A percentile compares a stretch with the other conserved stretches of the same genome.
Evolutionary conservation across 371 early-diverging fungal genomes (phyloP).

Genomic region (Actinomortierella ambigua): DNA sequence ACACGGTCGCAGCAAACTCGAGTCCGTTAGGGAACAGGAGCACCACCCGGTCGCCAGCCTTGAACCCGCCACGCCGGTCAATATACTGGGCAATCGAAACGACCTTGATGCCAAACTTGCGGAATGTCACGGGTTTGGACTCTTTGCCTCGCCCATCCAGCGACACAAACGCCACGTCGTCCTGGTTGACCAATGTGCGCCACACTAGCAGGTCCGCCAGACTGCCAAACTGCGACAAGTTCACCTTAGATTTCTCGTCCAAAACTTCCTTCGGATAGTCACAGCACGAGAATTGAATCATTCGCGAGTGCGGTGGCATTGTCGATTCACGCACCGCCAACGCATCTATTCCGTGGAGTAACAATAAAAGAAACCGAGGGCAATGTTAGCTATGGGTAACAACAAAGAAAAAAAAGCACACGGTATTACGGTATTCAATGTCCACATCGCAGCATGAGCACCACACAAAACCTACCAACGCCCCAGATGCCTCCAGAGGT

Average conservation of each 20-base stretch:
- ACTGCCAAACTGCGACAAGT: conserved; percentile 66
- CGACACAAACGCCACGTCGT: conserved; percentile 68
- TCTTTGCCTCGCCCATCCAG: conserved; percentile 66
- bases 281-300: conserved; percentile 78
- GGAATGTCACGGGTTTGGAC: conserved; percentile 68
- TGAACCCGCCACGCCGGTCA: conserved; percentile 58
- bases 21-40: conserved; percentile 73
- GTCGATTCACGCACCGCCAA: conserved; percentile 42
- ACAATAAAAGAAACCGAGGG: neutral
- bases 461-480: conserved; percentile 21
- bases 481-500: conserved; percentile 54
- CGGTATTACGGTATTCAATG: conserved; percentile 2
- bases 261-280: conserved; percentile 63
- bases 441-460: conserved; percentile 5
- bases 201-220: conserved; percentile 73
- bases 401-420: neutral
- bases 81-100: conserved; percentile 69
- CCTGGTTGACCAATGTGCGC: conserved; percentile 69
- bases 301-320: conserved; percentile 30
- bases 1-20: conserved; percentile 76
- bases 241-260: conserved; percentile 75
- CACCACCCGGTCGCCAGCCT: conserved; percentile 65
- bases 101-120: conserved; percentile 72
- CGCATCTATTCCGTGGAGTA: conserved; percentile 15
- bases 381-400: neutral